These are phyloP conservation scores for Lobulomyces angularis DNA, from an alignment of 192 early-diverging fungal genomes.

Conservation along the genomic window DNA sequence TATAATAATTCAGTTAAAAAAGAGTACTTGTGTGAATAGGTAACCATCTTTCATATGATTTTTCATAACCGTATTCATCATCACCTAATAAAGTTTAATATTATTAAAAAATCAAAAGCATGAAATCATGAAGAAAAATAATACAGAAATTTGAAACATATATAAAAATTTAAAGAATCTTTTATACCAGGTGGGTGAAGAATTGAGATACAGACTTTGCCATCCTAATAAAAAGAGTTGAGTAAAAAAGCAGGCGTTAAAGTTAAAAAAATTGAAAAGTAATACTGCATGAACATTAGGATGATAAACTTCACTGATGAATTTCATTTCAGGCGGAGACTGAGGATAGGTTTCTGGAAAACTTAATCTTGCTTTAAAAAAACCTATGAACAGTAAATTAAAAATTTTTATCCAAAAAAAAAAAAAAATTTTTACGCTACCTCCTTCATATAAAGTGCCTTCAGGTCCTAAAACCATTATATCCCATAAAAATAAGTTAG, in stretches of 20 bases:
- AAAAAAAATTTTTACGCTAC: not conserved
- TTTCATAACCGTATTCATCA: constrained; percentile 85
- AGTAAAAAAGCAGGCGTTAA: no score
- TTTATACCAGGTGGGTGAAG: constrained; percentile 44
- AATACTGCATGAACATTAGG: constrained; percentile 55
- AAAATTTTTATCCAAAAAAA: not conserved
- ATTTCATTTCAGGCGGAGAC: constrained; percentile 79
- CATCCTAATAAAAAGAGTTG: constrained; percentile 61
- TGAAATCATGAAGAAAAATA: not conserved
- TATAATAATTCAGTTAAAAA: not conserved
- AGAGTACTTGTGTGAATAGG: constrained; percentile 85
- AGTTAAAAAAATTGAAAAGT: not conserved
- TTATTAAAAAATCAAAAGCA: constrained; percentile 14
- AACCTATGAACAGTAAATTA: constrained; percentile 33
- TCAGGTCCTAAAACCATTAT: constrained; percentile 82
- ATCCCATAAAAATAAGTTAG: constrained; percentile 79
- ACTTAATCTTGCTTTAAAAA: constrained; percentile 65
- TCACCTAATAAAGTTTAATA: constrained; percentile 68
- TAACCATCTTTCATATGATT: constrained; percentile 80
- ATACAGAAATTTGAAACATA: not conserved
- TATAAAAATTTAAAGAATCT: not conserved
- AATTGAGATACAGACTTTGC: constrained; percentile 94
- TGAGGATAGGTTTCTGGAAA: constrained; percentile 61
- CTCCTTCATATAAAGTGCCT: constrained; percentile 69
- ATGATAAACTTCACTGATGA: constrained; percentile 81